Evolutionary conservation across 805 yeast genomes (phyloP).

Genomic region (Kuraishia molischiana): DNA sequence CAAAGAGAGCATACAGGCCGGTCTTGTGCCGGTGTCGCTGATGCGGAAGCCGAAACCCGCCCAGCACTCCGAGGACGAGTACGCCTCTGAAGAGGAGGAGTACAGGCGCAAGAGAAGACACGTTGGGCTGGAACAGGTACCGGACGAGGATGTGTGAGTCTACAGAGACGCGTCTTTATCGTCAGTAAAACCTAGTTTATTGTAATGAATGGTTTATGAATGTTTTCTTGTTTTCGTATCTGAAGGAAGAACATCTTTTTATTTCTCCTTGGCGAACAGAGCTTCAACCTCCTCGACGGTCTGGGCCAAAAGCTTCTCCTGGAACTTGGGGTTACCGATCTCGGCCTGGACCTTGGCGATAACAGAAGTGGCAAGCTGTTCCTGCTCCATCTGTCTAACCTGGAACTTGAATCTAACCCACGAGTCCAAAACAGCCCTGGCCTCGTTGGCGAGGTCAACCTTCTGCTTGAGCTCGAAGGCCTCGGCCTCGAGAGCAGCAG

Average conservation of each 20-base stretch:
- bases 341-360: slow-evolving; percentile 84
- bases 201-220: too few relatives aligned
- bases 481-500: slow-evolving; percentile 91
- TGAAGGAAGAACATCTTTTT: slow-evolving; percentile 5
- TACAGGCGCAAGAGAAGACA: slow-evolving; percentile 5
- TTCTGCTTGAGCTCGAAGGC: slow-evolving; percentile 89
- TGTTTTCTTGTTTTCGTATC: background rate
- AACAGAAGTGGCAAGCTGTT: slow-evolving; percentile 79
- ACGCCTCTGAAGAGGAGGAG: slow-evolving; percentile 12
- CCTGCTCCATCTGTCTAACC: slow-evolving; percentile 93
- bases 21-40: slow-evolving; percentile 12
- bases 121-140: slow-evolving; percentile 4
- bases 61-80: slow-evolving; percentile 1
- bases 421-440: slow-evolving; percentile 91
- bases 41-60: slow-evolving; percentile 2
- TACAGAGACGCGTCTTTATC: too few relatives aligned
- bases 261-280: slow-evolving; percentile 41
- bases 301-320: slow-evolving; percentile 84
- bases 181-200: too few relatives aligned
- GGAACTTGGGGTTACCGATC: slow-evolving; percentile 81
- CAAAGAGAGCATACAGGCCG: slow-evolving; percentile 4
- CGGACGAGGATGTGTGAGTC: slow-evolving; percentile 3
- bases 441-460: slow-evolving; percentile 80
- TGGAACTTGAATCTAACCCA: slow-evolving; percentile 98
- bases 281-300: slow-evolving; percentile 88